Conservation (phyloP, 371 early-diverging fungal genomes). For the Sporodiniella umbellata region DNA sequence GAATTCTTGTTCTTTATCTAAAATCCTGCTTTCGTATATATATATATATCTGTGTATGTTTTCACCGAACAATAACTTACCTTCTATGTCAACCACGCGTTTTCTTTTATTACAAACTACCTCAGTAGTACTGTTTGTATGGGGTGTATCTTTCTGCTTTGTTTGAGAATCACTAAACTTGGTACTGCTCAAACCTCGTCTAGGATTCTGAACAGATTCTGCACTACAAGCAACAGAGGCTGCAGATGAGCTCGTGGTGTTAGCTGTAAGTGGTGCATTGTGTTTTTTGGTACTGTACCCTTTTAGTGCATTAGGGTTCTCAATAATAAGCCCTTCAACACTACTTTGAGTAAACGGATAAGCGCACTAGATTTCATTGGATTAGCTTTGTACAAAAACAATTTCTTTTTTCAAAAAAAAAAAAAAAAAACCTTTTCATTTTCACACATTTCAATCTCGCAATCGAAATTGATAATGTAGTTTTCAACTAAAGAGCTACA, state of each 20-base stretch:
- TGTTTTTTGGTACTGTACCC: slow-evolving; percentile 12
- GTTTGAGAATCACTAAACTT: slow-evolving; percentile 4
- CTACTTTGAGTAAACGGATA: slow-evolving; percentile 8
- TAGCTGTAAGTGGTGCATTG: slow-evolving; percentile 9
- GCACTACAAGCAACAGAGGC: slow-evolving; percentile 2
- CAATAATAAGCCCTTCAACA: slow-evolving; percentile 10
- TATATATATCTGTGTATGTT: no score
- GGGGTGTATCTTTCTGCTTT: slow-evolving; percentile 11
- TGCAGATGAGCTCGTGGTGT: slow-evolving; percentile 5
- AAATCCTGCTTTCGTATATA: no score
- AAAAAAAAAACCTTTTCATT: no score
- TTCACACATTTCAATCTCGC: no score
- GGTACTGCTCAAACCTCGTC: slow-evolving; percentile 1
- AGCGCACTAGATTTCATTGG: slow-evolving; percentile 1
- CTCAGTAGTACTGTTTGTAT: slow-evolving; percentile 6
- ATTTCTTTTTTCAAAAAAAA: no score
- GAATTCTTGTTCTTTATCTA: no score
- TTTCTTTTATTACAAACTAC: no score
- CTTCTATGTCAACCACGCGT: no score
- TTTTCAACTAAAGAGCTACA: no score
- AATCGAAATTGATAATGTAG: no score
- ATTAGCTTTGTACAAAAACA: no score
- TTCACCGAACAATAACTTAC: background rate
- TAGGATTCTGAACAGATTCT: slow-evolving; percentile 9
- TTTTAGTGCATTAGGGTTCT: slow-evolving; percentile 6